Evolutionary conservation across 257 asterid species (phyloP), one percentile per base, ranked within the genome.

Genomic region (Solanum phureja): DNA sequence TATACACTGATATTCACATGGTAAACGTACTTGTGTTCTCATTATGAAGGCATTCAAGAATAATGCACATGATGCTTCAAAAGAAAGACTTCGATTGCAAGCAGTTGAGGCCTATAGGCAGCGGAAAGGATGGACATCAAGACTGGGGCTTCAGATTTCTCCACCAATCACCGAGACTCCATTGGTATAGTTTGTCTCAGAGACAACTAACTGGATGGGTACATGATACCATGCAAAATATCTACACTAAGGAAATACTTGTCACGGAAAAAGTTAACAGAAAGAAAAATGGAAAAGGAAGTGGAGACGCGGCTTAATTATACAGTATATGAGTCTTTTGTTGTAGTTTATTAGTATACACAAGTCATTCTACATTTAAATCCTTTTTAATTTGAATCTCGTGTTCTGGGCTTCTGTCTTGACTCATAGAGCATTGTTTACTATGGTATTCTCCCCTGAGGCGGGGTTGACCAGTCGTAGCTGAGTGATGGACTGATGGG

Each of bases 81-180:
- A 93, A 85, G 98, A 97, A 93, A 95, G 99, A 92, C 94, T 95
- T 76, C 95, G 99, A 21, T 83, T 96, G 84, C 96, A 91, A 91
- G 99, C 99, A 60, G 92, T 97, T 33, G 98, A 96, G 46, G 95
- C 95, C 86, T 97, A 90, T 88, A 91, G 99, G 90, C 87, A 93
- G n/a, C 94, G 98, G 29, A 96, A 95, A 93, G 98, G 94, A 90
- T 95, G 99, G 98, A 84, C 88, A 11, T 94, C 99, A 64, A 94
- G 99, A 91, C 99, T 93, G 1, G 98, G 99, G 85, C 87, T 90
- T 89, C 95, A 75, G 74, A 95, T 97, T 87, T 92, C 95, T 46
- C 73, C 90, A 38, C 90, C 93, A 16, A 92, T 90, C 86, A 89
- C 90, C 56, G 23, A 89, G 46, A 68, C 91, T 34, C 79, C 90